Percentiles rank a stretch among this genome's conserved stretches.
Conservation (phyloP, 2,329 filamentous ascomycete species). For the Colletotrichum sp. region DNA sequence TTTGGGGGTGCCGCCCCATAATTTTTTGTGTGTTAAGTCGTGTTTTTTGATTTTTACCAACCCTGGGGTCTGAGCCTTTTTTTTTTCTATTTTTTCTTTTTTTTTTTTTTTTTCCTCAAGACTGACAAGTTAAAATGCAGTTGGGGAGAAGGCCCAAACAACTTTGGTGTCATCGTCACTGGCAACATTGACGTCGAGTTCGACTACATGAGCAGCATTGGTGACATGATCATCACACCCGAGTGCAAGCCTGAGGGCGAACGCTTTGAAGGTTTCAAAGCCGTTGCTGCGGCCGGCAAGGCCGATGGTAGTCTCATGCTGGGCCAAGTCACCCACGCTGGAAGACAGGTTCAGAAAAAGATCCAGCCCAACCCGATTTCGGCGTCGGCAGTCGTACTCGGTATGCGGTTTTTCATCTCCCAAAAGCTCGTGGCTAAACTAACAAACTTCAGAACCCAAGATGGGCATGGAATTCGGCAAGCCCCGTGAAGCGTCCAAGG, state of each 20-base stretch:
- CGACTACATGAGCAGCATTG: conserved; percentile 60
- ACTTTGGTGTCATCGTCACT: conserved; percentile 60
- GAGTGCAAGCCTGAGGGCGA: conserved; percentile 56
- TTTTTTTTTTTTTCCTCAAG: too few species aligned
- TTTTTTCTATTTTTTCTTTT: too few species aligned
- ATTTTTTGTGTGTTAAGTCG: too few species aligned
- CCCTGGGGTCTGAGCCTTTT: too few species aligned
- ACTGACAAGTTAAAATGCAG: neutral
- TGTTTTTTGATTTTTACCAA: too few species aligned
- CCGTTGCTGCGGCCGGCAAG: conserved; percentile 59
- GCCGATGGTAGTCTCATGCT: conserved; percentile 64
- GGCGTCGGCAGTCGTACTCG: conserved; percentile 41
- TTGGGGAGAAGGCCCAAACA: conserved; percentile 61
- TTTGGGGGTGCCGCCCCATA: too few species aligned
- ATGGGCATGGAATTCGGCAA: conserved; percentile 43
- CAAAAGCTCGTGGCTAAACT: neutral
- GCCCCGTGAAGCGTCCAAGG: conserved; percentile 56
- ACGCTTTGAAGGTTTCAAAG: conserved; percentile 66
- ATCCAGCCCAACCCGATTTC: conserved; percentile 44
- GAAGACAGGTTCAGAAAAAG: conserved; percentile 51
- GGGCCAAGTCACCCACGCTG: conserved; percentile 67
- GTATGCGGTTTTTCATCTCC: neutral
- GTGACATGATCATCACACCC: conserved; percentile 64
- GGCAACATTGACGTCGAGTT: conserved; percentile 71
- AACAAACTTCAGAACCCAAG: conserved; percentile 15